These are phyloP conservation scores for Lepidium didymum DNA, from an alignment of 345 rosid genomes.

Conservation along the genomic window DNA sequence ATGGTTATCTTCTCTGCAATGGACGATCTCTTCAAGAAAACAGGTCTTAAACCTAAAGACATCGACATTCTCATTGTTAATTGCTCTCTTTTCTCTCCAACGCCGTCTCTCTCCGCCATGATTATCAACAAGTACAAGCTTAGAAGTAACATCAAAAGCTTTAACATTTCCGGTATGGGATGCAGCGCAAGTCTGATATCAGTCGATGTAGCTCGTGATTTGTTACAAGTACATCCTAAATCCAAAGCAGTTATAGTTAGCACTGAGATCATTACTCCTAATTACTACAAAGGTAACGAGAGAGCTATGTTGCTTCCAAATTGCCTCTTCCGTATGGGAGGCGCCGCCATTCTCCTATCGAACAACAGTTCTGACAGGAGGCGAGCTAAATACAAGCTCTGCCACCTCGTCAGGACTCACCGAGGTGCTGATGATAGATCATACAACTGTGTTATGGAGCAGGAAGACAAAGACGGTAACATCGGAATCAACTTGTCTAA, in stretches of 20 bases:
- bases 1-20: slow-evolving; percentile 62
- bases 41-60: slow-evolving; percentile 60
- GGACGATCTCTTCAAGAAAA: slow-evolving; percentile 57
- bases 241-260: slow-evolving; percentile 63
- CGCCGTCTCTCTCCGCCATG: slow-evolving; percentile 78
- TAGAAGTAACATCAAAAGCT: slow-evolving; percentile 73
- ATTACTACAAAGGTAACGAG: slow-evolving; percentile 61
- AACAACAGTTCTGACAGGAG: slow-evolving; percentile 47
- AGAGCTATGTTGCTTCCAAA: slow-evolving; percentile 83
- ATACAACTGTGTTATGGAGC: slow-evolving; percentile 54
- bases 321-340: slow-evolving; percentile 81
- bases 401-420: slow-evolving; percentile 67
- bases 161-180: slow-evolving; percentile 80
- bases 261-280: slow-evolving; percentile 71
- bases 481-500: slow-evolving; percentile 57
- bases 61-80: slow-evolving; percentile 63
- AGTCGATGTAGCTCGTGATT: slow-evolving; percentile 61
- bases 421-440: slow-evolving; percentile 67
- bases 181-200: slow-evolving; percentile 74
- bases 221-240: slow-evolving; percentile 64
- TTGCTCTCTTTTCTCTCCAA: slow-evolving; percentile 68
- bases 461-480: slow-evolving; percentile 58
- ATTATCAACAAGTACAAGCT: slow-evolving; percentile 65
- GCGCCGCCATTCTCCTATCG: slow-evolving; percentile 56
- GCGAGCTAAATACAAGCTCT: slow-evolving; percentile 54